These are phyloP conservation scores for Sporothrix schenckii DNA, from an alignment of 2,329 filamentous ascomycete genomes.

Conservation along the genomic window DNA sequence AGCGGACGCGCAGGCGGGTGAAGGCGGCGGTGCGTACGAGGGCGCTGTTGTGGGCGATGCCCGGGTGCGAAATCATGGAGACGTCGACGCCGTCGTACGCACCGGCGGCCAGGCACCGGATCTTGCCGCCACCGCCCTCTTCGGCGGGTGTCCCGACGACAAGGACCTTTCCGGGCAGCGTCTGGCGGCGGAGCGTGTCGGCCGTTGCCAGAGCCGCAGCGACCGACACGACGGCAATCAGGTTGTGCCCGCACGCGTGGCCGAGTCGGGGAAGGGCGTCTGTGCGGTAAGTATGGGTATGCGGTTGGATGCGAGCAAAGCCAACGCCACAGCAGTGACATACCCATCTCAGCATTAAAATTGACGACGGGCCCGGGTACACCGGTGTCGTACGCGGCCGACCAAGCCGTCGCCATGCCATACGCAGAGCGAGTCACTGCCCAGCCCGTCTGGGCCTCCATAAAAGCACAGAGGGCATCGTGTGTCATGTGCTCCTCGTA, in stretches of 20 bases:
- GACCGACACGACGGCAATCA: slow-evolving; percentile 18
- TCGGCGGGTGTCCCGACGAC: slow-evolving; percentile 24
- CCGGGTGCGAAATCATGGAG: slow-evolving; percentile 1
- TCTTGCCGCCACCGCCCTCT: slow-evolving; percentile 24
- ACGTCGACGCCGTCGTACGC: slow-evolving; percentile 1
- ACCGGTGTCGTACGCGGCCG: neutral
- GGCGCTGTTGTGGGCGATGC: slow-evolving; percentile 1
- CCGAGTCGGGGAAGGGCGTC: slow-evolving; percentile 15
- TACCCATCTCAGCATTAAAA: slow-evolving; percentile 7
- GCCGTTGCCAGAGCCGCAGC: slow-evolving; percentile 4
- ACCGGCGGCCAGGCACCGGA: slow-evolving; percentile 12
- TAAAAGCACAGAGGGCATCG: neutral
- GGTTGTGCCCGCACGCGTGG: slow-evolving; percentile 24
- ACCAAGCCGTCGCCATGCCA: slow-evolving; percentile 8
- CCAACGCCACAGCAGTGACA: neutral
- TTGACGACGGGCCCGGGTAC: neutral
- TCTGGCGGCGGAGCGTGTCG: neutral
- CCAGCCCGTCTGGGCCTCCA: neutral
- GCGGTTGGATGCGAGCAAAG: too few species aligned
- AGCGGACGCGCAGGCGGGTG: neutral
- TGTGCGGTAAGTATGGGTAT: neutral
- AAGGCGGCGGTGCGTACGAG: neutral
- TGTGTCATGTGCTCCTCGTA: slow-evolving; percentile 21
- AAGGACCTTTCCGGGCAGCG: slow-evolving; percentile 3
- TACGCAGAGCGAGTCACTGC: neutral